Conservation (phyloP, 805 yeast species). For the Candida ortonii region DNA sequence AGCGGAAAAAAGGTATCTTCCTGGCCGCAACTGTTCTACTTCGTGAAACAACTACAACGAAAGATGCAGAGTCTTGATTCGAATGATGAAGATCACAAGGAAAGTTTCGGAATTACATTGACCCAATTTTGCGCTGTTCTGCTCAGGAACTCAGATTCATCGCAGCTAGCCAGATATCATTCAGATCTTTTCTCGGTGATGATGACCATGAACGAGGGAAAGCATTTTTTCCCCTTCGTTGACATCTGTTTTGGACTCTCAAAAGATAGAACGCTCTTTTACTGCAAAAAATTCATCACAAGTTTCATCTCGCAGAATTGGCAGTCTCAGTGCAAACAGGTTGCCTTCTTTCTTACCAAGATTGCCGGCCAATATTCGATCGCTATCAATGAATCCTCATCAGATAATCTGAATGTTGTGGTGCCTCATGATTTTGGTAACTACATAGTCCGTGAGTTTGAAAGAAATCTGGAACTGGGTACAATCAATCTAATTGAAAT, state of each 20-base stretch:
- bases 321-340: slow-evolving; percentile 34
- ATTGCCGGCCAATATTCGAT: slow-evolving; percentile 29
- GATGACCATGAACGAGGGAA: slow-evolving; percentile 33
- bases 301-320: slow-evolving; percentile 45
- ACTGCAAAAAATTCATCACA: slow-evolving; percentile 46
- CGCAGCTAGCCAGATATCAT: slow-evolving; percentile 45
- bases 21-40: slow-evolving; percentile 41
- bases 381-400: slow-evolving; percentile 3
- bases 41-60: slow-evolving; percentile 13
- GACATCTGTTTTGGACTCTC: slow-evolving; percentile 43
- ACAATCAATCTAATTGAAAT: slow-evolving; percentile 32
- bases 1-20: slow-evolving; percentile 61
- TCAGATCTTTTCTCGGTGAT: slow-evolving; percentile 41
- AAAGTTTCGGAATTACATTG: slow-evolving; percentile 28
- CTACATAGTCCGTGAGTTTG: slow-evolving; percentile 28
- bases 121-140: slow-evolving; percentile 48
- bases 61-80: slow-evolving; percentile 2
- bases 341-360: slow-evolving; percentile 43
- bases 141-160: slow-evolving; percentile 50
- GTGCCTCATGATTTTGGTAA: slow-evolving; percentile 34
- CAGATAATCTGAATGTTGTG: slow-evolving; percentile 20
- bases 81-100: slow-evolving; percentile 6
- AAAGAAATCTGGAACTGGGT: slow-evolving; percentile 9
- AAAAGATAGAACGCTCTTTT: slow-evolving; percentile 43
- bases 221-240: slow-evolving; percentile 44